These are phyloP conservation scores for Luffa acutangula DNA, from an alignment of 306 rosid genomes.

Conservation along the genomic window DNA sequence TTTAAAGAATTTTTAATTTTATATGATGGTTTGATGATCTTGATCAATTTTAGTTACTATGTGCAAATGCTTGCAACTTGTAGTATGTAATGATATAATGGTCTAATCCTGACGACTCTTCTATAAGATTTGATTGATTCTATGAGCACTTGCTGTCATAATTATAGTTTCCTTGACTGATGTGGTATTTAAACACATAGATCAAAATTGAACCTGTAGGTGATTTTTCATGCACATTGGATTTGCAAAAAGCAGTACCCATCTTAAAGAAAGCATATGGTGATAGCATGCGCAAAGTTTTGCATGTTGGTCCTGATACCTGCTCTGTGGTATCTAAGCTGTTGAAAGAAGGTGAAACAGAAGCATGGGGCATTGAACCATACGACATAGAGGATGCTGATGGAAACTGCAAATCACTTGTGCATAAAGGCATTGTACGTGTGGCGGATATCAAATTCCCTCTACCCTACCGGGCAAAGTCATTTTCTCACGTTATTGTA, in stretches of 20 bases:
- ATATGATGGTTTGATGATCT: background rate
- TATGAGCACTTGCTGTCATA: background rate
- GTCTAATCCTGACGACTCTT: background rate
- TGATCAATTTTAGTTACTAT: background rate
- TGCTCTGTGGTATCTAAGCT: conserved; percentile 69
- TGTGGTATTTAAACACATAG: background rate
- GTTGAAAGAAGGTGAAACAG: conserved; percentile 61
- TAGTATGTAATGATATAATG: background rate
- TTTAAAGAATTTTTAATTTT: background rate
- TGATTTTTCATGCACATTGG: conserved; percentile 66
- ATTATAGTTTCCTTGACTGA: background rate
- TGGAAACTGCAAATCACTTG: conserved; percentile 59
- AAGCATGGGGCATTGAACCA: conserved; percentile 92
- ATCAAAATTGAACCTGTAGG: conserved; percentile 22
- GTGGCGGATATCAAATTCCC: conserved; percentile 80
- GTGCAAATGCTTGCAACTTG: background rate
- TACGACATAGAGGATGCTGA: conserved; percentile 79
- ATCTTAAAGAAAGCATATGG: conserved; percentile 61
- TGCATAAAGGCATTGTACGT: conserved; percentile 64
- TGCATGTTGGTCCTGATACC: conserved; percentile 86
- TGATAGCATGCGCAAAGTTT: conserved; percentile 51
- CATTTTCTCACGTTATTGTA: conserved; percentile 70
- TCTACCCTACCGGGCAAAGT: conserved; percentile 73
- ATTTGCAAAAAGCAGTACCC: conserved; percentile 63
- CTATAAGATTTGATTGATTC: background rate